These are phyloP conservation scores for Suhomyces kunorum DNA, from an alignment of 1,139 yeast species.

Conservation along the genomic window DNA sequence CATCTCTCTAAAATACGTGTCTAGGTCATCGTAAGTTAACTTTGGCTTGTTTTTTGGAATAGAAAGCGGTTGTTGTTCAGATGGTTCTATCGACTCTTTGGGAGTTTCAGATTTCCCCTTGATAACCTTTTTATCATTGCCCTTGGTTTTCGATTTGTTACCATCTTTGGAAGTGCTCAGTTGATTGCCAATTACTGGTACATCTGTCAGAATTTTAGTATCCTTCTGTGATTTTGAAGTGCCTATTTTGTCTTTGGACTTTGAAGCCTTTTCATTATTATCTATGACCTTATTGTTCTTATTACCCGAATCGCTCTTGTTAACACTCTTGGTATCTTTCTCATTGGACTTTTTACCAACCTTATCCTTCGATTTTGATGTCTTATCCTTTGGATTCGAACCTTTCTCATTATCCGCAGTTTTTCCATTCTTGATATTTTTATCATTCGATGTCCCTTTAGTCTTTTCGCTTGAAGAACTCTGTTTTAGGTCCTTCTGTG, in stretches of 20 bases:
- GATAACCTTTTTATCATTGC: neutral
- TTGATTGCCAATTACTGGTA: too few relatives aligned
- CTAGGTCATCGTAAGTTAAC: slow-evolving; percentile 49
- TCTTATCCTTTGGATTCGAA: neutral
- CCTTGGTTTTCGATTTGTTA: too few relatives aligned
- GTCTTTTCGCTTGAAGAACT: neutral
- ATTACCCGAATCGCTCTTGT: neutral
- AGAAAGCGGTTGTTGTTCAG: neutral
- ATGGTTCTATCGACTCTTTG: neutral
- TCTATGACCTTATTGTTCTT: neutral
- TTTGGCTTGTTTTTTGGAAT: slow-evolving; percentile 1
- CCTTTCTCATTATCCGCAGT: neutral
- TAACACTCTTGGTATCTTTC: neutral
- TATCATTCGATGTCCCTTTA: neutral
- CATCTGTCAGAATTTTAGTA: too few relatives aligned
- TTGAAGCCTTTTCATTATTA: neutral
- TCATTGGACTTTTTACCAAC: neutral
- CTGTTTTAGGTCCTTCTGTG: neutral
- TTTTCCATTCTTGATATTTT: neutral
- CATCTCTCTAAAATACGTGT: slow-evolving; percentile 58
- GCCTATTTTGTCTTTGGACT: neutral
- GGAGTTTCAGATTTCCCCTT: neutral
- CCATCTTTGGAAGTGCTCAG: too few relatives aligned
- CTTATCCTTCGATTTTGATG: neutral
- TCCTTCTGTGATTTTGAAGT: neutral